phyloP scores from a whole-genome alignment of 345 rosid species.

The Cardamine chenopodiifolia region DNA sequence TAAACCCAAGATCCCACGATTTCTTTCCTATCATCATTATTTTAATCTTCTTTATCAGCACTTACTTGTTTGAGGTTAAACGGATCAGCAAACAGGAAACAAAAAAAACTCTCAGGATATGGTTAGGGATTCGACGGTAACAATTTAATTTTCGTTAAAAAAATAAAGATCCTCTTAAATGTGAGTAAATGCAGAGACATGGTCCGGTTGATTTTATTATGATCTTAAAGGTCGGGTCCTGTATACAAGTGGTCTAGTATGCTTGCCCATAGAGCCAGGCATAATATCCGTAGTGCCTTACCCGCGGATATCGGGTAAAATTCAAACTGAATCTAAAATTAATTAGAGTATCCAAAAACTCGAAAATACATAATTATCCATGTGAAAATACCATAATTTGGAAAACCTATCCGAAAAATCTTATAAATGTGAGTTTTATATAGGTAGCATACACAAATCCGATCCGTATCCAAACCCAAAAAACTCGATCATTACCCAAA shows the following conservation, averaged over 20 bases:
- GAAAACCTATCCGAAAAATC: too few relatives aligned
- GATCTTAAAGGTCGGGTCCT: neutral
- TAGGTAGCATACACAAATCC: too few relatives aligned
- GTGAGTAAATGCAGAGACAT: neutral
- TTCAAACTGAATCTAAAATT: too few relatives aligned
- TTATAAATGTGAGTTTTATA: too few relatives aligned
- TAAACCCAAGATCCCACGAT: conserved; percentile 78
- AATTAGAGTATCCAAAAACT: too few relatives aligned
- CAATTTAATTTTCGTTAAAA: too few relatives aligned
- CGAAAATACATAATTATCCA: too few relatives aligned
- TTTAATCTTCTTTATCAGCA: conserved; percentile 24
- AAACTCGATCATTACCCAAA: too few relatives aligned
- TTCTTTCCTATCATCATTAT: conserved; percentile 32
- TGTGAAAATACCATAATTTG: too few relatives aligned
- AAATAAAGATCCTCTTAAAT: neutral
- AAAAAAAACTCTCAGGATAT: conserved; percentile 1
- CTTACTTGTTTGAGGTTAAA: conserved; percentile 22
- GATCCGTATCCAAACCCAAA: too few relatives aligned
- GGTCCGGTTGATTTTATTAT: neutral
- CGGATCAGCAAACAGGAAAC: conserved; percentile 23
- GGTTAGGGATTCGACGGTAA: neutral
- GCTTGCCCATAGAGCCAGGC: neutral
- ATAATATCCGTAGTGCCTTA: neutral
- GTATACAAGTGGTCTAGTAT: neutral
- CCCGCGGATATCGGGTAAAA: too few relatives aligned